phyloP scores from a whole-genome alignment of 2,329 filamentous ascomycete species.

The Cladosporium oxysporum region DNA sequence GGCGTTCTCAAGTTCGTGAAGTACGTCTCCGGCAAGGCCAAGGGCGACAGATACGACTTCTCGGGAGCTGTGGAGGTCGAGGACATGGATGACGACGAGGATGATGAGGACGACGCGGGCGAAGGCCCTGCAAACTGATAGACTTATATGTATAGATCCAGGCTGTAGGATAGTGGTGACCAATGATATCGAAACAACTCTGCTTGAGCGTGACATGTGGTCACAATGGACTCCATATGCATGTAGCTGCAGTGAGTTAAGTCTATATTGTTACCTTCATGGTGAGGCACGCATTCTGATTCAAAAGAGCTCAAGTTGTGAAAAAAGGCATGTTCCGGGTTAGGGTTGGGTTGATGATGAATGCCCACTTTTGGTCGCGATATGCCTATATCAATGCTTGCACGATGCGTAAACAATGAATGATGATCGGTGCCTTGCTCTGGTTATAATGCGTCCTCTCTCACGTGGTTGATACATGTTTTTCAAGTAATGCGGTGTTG shows the following conservation, averaged over 20 bases:
- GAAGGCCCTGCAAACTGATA: conserved; percentile 11
- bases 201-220: not conserved
- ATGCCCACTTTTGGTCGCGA: not conserved
- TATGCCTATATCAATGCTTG: not conserved
- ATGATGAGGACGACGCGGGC: conserved; percentile 24
- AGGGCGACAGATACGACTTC: conserved; percentile 91
- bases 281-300: too few relatives aligned
- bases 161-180: not conserved
- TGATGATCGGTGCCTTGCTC: not conserved
- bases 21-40: conserved; percentile 81
- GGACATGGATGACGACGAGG: conserved; percentile 51
- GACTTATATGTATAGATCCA: not conserved
- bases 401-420: not conserved
- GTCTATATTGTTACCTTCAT: too few relatives aligned
- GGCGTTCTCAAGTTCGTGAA: conserved; percentile 92
- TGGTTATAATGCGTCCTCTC: too few relatives aligned
- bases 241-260: too few relatives aligned
- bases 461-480: too few relatives aligned
- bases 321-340: not conserved
- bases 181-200: too few relatives aligned
- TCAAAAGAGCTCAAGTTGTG: too few relatives aligned
- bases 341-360: not conserved
- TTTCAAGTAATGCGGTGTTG: too few relatives aligned
- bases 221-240: too few relatives aligned
- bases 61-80: conserved; percentile 73